Percentiles rank a stretch among this genome's conserved stretches.
Evolutionary conservation across 495 filamentous ascomycete genomes (phyloP).

Genomic region (Aspergillus indologenus): DNA sequence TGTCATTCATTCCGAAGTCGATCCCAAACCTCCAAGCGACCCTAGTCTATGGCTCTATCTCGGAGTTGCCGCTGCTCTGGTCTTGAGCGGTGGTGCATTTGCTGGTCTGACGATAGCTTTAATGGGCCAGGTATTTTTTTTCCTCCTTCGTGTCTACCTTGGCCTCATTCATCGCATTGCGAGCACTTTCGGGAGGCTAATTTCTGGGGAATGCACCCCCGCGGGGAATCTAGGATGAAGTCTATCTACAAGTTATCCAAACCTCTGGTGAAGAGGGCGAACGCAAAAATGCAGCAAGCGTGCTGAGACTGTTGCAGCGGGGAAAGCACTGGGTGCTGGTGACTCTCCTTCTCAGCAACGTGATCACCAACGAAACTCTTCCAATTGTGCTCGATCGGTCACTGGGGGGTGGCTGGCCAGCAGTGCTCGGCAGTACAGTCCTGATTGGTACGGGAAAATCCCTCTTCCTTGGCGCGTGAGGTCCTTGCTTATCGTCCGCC

Average conservation of each 20-base stretch:
- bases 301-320: slow-evolving; percentile 73
- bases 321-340: slow-evolving; percentile 99
- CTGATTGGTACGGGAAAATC: slow-evolving; percentile 69
- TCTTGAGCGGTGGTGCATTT: slow-evolving; percentile 88
- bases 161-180: background rate
- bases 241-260: slow-evolving; percentile 92
- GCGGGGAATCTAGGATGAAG: slow-evolving; percentile 64
- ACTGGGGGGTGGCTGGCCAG: slow-evolving; percentile 91
- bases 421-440: slow-evolving; percentile 86
- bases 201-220: background rate
- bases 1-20: slow-evolving; percentile 23
- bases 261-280: slow-evolving; percentile 79
- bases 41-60: slow-evolving; percentile 69
- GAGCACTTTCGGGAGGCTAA: background rate
- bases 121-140: slow-evolving; percentile 46
- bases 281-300: slow-evolving; percentile 75
- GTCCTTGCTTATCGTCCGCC: background rate
- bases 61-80: slow-evolving; percentile 65
- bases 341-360: slow-evolving; percentile 88
- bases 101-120: slow-evolving; percentile 92
- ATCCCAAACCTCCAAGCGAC: slow-evolving; percentile 45
- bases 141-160: background rate
- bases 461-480: background rate
- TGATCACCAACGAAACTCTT: slow-evolving; percentile 96
- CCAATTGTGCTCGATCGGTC: slow-evolving; percentile 93